Evolutionary conservation across 768 basidiomycete genomes (phyloP).

Genomic region (Cubamyces sp.): DNA sequence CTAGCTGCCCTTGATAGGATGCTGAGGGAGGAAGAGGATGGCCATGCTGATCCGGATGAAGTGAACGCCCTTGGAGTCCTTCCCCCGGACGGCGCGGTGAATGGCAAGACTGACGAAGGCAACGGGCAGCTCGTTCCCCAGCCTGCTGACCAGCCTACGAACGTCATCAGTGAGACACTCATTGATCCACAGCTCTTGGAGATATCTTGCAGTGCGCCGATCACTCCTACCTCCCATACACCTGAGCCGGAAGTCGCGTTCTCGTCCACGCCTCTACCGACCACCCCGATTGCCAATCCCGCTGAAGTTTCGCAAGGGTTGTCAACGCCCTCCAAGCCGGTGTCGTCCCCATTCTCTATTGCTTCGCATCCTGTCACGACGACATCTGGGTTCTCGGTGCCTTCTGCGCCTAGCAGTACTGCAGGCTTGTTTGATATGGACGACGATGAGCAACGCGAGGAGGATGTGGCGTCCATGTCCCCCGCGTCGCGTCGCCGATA

Average conservation of each 20-base stretch:
- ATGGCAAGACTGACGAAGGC: background rate
- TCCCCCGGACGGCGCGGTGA: background rate
- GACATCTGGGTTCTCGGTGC: background rate
- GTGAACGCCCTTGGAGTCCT: background rate
- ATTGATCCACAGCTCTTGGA: constrained; percentile 40
- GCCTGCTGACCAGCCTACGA: background rate
- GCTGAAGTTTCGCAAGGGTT: background rate
- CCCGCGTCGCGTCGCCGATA: constrained; percentile 58
- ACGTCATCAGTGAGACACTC: constrained; percentile 15
- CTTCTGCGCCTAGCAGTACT: background rate
- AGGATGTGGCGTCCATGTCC: constrained; percentile 37
- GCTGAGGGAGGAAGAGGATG: constrained; percentile 37
- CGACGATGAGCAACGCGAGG: constrained; percentile 5
- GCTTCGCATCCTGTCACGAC: background rate
- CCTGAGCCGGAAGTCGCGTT: background rate
- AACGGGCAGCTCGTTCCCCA: background rate
- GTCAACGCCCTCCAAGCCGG: background rate
- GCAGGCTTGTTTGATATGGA: constrained; percentile 12
- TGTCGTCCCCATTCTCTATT: background rate
- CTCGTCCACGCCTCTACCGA: background rate
- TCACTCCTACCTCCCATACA: background rate
- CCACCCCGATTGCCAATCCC: background rate
- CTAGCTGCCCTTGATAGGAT: constrained; percentile 43
- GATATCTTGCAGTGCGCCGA: constrained; percentile 28
- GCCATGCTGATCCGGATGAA: background rate